Evolutionary conservation across 192 early-diverging fungal species (phyloP).

Genomic region (Umbelopsis isabellina): DNA sequence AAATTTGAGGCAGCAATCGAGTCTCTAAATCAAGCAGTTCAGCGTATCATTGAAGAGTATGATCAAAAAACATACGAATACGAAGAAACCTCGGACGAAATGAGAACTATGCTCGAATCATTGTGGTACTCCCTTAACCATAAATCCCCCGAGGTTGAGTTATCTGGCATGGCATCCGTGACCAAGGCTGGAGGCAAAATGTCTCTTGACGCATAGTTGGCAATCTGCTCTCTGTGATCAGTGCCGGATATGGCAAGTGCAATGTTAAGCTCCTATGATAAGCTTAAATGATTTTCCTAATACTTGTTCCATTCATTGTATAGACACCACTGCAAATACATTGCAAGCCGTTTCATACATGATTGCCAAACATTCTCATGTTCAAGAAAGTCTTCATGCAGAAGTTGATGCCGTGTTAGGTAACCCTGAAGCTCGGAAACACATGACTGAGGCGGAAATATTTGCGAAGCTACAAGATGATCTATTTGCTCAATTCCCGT

Average conservation of each 20-base stretch:
- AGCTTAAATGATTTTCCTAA: neutral
- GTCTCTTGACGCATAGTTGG: slow-evolving; percentile 10
- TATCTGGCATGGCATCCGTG: neutral
- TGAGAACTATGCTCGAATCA: slow-evolving; percentile 25
- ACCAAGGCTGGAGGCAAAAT: slow-evolving; percentile 20
- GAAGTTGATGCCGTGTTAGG: slow-evolving; percentile 20
- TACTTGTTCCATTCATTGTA: neutral
- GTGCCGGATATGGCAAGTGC: slow-evolving; percentile 23
- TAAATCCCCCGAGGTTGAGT: neutral
- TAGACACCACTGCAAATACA: slow-evolving; percentile 28
- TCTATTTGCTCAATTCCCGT: slow-evolving; percentile 1
- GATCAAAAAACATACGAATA: neutral
- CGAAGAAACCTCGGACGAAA: neutral
- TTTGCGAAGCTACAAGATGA: neutral
- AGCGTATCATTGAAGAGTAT: neutral
- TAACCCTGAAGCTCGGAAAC: neutral
- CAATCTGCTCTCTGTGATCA: slow-evolving; percentile 20
- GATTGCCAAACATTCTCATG: neutral
- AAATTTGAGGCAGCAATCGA: neutral
- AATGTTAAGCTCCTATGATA: neutral
- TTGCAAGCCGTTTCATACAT: slow-evolving; percentile 2
- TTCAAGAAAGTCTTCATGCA: slow-evolving; percentile 3
- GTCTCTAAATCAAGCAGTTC: neutral
- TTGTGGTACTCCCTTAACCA: slow-evolving; percentile 13
- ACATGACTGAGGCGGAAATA: neutral